Percentiles rank a stretch among this genome's conserved stretches.
These are phyloP conservation scores for Myriangium duriaei DNA, from an alignment of 2,329 filamentous ascomycete genomes.

Conservation along the genomic window DNA sequence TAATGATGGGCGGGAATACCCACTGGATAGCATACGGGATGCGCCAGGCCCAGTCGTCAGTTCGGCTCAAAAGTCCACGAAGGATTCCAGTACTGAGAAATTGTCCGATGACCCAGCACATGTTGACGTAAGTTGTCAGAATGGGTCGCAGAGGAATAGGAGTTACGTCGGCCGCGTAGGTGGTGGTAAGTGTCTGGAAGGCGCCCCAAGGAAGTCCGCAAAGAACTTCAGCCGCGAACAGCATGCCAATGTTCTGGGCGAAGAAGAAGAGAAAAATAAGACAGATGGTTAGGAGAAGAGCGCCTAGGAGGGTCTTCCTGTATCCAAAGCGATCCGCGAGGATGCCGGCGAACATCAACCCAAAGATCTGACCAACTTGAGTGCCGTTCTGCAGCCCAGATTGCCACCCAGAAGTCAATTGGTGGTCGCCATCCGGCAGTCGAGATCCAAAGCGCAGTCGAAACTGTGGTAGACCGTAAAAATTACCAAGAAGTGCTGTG, in stretches of 20 bases:
- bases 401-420: slow-evolving; percentile 28
- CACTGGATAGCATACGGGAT: slow-evolving; percentile 35
- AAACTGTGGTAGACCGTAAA: slow-evolving; percentile 49
- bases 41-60: slow-evolving; percentile 30
- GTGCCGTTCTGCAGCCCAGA: slow-evolving; percentile 37
- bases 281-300: slow-evolving; percentile 14
- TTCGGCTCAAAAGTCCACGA: slow-evolving; percentile 21
- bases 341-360: slow-evolving; percentile 32
- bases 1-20: slow-evolving; percentile 29
- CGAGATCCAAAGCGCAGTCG: slow-evolving; percentile 43
- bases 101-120: slow-evolving; percentile 52
- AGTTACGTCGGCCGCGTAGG: slow-evolving; percentile 56
- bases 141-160: slow-evolving; percentile 46
- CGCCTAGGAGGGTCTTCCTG: slow-evolving; percentile 9
- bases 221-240: slow-evolving; percentile 50
- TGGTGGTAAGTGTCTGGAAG: slow-evolving; percentile 44
- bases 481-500: slow-evolving; percentile 51
- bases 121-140: slow-evolving; percentile 47
- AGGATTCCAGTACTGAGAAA: slow-evolving; percentile 37
- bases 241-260: slow-evolving; percentile 40
- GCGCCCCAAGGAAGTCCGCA: slow-evolving; percentile 49
- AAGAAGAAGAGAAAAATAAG: slow-evolving; percentile 46
- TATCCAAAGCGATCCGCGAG: slow-evolving; percentile 19
- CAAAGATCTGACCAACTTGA: slow-evolving; percentile 45
- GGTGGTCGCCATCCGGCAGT: slow-evolving; percentile 29